These are phyloP conservation scores for Tilletia horrida DNA, from an alignment of 1,284 basidiomycete species.

Conservation along the genomic window DNA sequence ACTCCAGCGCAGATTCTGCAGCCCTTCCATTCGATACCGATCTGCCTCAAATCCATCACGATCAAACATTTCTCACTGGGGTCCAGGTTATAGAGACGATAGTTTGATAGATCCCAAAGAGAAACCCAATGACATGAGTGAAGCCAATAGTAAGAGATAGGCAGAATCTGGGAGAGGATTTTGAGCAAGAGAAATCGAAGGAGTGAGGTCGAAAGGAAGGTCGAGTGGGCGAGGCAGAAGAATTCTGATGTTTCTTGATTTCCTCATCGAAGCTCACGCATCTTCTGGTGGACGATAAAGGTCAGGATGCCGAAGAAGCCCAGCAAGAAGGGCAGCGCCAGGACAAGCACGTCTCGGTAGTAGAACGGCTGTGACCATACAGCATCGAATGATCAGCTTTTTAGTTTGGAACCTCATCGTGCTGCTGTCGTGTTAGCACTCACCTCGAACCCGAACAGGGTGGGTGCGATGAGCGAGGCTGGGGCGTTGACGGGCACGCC, in stretches of 20 bases:
- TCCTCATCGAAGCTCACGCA: slow-evolving; percentile 30
- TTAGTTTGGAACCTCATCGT: no score
- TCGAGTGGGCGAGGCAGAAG: background rate
- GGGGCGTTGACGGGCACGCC: slow-evolving; percentile 18
- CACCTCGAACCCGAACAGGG: slow-evolving; percentile 16
- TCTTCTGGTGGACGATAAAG: slow-evolving; percentile 28
- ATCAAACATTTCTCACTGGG: background rate
- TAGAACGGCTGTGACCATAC: slow-evolving; percentile 23
- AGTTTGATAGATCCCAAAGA: background rate
- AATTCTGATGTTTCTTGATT: background rate
- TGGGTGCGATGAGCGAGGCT: slow-evolving; percentile 10
- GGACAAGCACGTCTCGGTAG: slow-evolving; percentile 40
- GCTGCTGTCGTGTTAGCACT: no score
- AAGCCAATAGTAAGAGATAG: no score
- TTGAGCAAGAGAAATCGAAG: background rate
- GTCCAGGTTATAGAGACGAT: background rate
- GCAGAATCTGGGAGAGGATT: no score
- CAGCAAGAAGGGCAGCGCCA: slow-evolving; percentile 34
- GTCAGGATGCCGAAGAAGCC: slow-evolving; percentile 32
- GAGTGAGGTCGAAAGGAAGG: background rate
- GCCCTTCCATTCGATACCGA: background rate
- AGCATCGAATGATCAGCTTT: no score
- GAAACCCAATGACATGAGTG: background rate
- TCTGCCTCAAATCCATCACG: background rate
- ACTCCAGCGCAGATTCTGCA: no score